These are phyloP conservation scores for Isabelozyma rhagii DNA, from an alignment of 805 yeast species.

Conservation along the genomic window DNA sequence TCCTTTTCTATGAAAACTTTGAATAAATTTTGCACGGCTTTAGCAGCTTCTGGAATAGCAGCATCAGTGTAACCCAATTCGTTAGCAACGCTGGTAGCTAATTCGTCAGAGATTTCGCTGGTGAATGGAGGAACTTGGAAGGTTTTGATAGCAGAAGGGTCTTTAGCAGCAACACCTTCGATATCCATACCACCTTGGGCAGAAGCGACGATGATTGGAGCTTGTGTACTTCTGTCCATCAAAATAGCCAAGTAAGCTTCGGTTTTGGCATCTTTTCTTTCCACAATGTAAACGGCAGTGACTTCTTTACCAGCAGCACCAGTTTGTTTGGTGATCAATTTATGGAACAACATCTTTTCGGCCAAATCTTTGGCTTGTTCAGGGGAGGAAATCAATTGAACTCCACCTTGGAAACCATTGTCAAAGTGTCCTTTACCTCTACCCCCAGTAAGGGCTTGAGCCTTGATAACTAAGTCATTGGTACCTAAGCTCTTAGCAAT, in stretches of 20 bases:
- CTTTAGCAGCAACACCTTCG: constrained; percentile 93
- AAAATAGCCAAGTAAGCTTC: constrained; percentile 95
- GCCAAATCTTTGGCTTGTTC: constrained; percentile 87
- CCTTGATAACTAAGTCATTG: constrained; percentile 89
- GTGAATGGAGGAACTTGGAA: constrained; percentile 71
- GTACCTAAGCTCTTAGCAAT: constrained; percentile 75
- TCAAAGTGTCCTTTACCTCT: constrained; percentile 99
- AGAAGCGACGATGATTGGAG: constrained; percentile 92
- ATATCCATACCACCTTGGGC: constrained; percentile 99
- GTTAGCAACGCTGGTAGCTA: constrained; percentile 74
- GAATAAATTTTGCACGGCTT: constrained; percentile 81
- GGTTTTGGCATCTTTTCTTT: constrained; percentile 88
- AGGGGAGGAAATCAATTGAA: constrained; percentile 79
- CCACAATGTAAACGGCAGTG: constrained; percentile 92
- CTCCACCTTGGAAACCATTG: constrained; percentile 95
- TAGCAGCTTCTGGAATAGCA: constrained; percentile 84
- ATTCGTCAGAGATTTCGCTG: constrained; percentile 73
- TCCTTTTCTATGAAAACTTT: constrained; percentile 87
- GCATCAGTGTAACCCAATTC: constrained; percentile 76
- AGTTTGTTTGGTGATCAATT: constrained; percentile 95
- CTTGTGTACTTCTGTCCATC: constrained; percentile 88
- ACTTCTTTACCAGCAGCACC: constrained; percentile 97
- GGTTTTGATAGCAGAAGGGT: constrained; percentile 89
- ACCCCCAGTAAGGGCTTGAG: constrained; percentile 99
- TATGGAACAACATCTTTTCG: constrained; percentile 85